phyloP scores from a whole-genome alignment of 345 rosid genomes.

The Euclidium syriacum region DNA sequence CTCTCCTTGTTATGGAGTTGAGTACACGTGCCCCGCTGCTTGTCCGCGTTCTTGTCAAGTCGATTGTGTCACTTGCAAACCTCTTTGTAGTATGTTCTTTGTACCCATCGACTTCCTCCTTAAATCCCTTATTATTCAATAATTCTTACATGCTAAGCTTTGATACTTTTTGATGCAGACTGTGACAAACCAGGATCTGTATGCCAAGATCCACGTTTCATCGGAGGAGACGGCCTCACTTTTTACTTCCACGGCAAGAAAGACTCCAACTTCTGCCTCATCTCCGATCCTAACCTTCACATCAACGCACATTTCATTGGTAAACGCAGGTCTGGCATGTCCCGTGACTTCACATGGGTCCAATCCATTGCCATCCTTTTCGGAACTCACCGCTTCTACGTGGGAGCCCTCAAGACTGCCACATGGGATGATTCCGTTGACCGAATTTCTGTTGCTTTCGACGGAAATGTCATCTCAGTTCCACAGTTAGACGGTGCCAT shows the following conservation, averaged over 20 bases:
- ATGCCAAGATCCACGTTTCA: conserved; percentile 66
- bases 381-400: conserved; percentile 43
- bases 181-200: conserved; percentile 57
- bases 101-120: neutral
- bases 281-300: conserved; percentile 49
- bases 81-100: conserved; percentile 46
- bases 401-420: conserved; percentile 48
- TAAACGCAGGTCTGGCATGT: conserved; percentile 38
- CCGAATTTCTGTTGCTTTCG: conserved; percentile 37
- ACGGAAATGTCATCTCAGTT: conserved; percentile 31
- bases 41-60: conserved; percentile 53
- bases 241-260: conserved; percentile 76
- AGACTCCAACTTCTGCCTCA: conserved; percentile 47
- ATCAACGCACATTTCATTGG: conserved; percentile 58
- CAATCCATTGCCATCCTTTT: conserved; percentile 48
- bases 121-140: neutral
- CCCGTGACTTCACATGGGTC: conserved; percentile 63
- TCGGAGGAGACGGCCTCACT: conserved; percentile 59
- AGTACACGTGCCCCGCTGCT: conserved; percentile 38
- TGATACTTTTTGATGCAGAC: conserved; percentile 23
- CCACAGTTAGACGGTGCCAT: conserved; percentile 26
- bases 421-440: conserved; percentile 49
- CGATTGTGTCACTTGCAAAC: conserved; percentile 59
- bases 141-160: neutral
- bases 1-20: conserved; percentile 39